A percentile compares a stretch with the other conserved stretches of the same genome.
Evolutionary conservation across 1,284 basidiomycete genomes (phyloP).

Genomic region (Pseudozyma hubeiensis): DNA sequence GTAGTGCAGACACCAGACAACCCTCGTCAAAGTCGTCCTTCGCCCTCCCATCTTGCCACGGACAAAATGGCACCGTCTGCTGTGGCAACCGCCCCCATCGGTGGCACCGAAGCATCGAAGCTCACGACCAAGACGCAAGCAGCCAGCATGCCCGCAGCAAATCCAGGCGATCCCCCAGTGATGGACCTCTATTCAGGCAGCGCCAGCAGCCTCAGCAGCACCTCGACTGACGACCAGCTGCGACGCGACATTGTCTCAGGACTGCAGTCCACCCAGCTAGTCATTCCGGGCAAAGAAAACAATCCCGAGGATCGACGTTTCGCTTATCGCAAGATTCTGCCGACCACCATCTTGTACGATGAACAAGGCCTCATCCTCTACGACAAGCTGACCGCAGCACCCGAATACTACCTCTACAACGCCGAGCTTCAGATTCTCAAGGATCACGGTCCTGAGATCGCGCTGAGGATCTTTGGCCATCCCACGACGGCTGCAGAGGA

Average conservation of each 20-base stretch:
- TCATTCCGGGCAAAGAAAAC: slow-evolving; percentile 51
- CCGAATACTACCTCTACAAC: slow-evolving; percentile 88
- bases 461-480: slow-evolving; percentile 62
- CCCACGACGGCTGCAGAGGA: slow-evolving; percentile 69
- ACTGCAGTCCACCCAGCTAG: slow-evolving; percentile 41
- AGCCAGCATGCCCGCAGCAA: neutral
- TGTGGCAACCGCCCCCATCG: slow-evolving; percentile 7
- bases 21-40: neutral
- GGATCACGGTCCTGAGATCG: slow-evolving; percentile 71
- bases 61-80: slow-evolving; percentile 37
- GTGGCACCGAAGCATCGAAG: slow-evolving; percentile 10
- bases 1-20: neutral
- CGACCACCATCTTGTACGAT: slow-evolving; percentile 88
- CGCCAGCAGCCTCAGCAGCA: slow-evolving; percentile 37
- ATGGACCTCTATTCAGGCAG: slow-evolving; percentile 59
- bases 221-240: slow-evolving; percentile 46
- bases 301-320: slow-evolving; percentile 46
- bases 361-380: slow-evolving; percentile 84
- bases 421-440: slow-evolving; percentile 72
- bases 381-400: slow-evolving; percentile 71
- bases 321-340: slow-evolving; percentile 72
- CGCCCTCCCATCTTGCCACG: neutral
- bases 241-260: slow-evolving; percentile 51
- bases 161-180: slow-evolving; percentile 30
- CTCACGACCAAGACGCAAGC: slow-evolving; percentile 7